Evolutionary conservation across 2,329 filamentous ascomycete species (phyloP).

Genomic region (Fusarium sp.): DNA sequence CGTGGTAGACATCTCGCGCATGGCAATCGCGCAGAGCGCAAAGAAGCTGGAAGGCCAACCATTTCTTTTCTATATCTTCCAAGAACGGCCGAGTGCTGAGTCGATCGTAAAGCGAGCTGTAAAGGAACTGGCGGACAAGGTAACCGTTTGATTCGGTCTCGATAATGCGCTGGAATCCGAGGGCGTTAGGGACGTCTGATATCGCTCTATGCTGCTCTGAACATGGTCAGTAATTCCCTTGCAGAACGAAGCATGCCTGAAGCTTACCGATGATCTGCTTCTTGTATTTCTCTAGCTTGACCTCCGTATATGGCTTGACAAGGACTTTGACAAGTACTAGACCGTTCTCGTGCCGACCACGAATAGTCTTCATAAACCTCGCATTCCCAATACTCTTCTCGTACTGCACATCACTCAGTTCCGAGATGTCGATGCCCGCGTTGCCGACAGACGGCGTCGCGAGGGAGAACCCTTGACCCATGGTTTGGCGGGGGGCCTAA

Average conservation of each 20-base stretch:
- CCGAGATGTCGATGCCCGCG: constrained; percentile 92
- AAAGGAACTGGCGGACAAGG: constrained; percentile 92
- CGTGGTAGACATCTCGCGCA: constrained; percentile 88
- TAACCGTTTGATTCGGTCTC: constrained; percentile 94
- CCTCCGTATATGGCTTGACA: constrained; percentile 87
- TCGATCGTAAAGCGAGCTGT: constrained; percentile 96
- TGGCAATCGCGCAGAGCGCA: constrained; percentile 95
- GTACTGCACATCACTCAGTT: constrained; percentile 89
- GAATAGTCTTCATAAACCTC: constrained; percentile 96
- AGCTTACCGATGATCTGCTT: constrained; percentile 77
- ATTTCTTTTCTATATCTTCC: constrained; percentile 98
- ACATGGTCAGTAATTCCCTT: background rate
- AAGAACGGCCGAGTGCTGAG: constrained; percentile 96
- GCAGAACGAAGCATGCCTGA: too few relatives aligned
- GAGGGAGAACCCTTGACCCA: constrained; percentile 98
- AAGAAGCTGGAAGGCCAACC: constrained; percentile 94
- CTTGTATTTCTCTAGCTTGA: constrained; percentile 83
- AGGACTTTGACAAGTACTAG: constrained; percentile 94
- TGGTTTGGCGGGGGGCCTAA: constrained; percentile 54
- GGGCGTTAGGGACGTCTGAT: constrained; percentile 86
- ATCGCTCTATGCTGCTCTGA: constrained; percentile 83
- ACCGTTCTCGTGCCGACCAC: constrained; percentile 89
- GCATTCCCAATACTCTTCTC: constrained; percentile 92
- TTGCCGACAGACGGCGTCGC: constrained; percentile 91
- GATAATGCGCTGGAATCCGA: constrained; percentile 89